Conservation (phyloP, 495 filamentous ascomycete genomes). For the Rostrohypoxylon terebratum region DNA sequence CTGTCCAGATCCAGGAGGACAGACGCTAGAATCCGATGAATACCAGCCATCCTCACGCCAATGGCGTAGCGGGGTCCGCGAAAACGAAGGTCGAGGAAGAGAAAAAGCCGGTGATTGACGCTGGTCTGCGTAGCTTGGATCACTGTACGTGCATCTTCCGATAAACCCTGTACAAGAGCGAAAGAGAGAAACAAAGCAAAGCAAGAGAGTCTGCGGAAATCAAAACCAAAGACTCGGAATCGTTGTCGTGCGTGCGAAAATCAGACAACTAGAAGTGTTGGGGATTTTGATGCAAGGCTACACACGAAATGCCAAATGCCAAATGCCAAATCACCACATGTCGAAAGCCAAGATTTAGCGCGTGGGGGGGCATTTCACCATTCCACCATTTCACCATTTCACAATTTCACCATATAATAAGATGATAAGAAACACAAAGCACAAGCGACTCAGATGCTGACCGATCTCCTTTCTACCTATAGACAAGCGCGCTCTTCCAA, state of each 20-base stretch:
- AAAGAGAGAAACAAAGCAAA: not conserved
- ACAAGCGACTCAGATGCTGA: constrained; percentile 12
- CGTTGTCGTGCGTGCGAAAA: not conserved
- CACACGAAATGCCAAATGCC: too few species aligned
- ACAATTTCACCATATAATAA: too few species aligned
- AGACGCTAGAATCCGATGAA: constrained; percentile 41
- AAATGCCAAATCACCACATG: not conserved
- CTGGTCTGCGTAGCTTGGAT: constrained; percentile 76
- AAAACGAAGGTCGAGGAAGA: constrained; percentile 36
- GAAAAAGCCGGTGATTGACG: constrained; percentile 68
- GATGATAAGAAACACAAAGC: not conserved
- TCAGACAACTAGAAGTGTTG: not conserved
- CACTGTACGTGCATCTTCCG: constrained; percentile 71
- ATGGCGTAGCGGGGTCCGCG: constrained; percentile 36
- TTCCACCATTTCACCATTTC: too few species aligned
- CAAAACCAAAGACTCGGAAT: not conserved
- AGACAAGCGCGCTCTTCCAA: constrained; percentile 86
- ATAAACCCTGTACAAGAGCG: not conserved
- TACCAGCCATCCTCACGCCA: constrained; percentile 37
- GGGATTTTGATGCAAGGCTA: not conserved
- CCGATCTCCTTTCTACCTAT: constrained; percentile 21
- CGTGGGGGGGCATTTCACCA: constrained; percentile 3
- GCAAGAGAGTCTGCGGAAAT: not conserved
- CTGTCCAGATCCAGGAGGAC: constrained; percentile 26
- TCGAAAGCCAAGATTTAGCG: not conserved